Base-by-base conservation (phyloP, 2,329 filamentous ascomycete genomes). In the Penicillium decumbens region DNA sequence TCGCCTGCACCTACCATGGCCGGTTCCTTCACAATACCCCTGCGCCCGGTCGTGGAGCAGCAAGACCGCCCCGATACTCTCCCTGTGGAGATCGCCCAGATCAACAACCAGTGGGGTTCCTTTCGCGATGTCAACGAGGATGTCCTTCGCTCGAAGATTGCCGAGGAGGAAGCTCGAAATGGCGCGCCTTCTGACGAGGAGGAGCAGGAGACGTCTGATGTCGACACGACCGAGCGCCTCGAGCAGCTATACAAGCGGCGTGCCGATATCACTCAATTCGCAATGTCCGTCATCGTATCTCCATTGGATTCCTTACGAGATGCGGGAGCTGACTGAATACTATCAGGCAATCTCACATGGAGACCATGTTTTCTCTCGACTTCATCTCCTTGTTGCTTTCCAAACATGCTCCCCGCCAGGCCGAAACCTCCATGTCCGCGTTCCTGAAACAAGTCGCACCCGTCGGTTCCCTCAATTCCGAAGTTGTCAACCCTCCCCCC, bases 371-470 rank as follows among this genome's bases (percentile, higher is more conserved):
- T 51, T 83, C 85, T 6, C 81, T 95, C 61, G 89, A 95, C 67
- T 88, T 91, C 61, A 74, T 95, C 48, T 95, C 90, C 27, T 79
- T 95, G 6, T 77, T 95, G 1, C 77, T 93, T 13, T 89, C 88
- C n/a, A 91, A 90, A 66, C 82, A 93, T 64, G 77, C 77, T n/a
- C 87, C 88, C 0, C 81, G 80, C 7, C 81, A 85, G 56, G 88
- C 85, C 4, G 77, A 83, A 58, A 69, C 76, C 41, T 88, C 88
- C 4, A 79, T 95, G 54, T 89, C 87, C 1, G 78, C 81, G 12
- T 77, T 76, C 18, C 75, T 95, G 18, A 87, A 87, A 62, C 79
- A 88, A 8, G 76, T 81, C 53, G 82, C 88, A 8, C 87, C 88
- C 10, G 80, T 86, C 30, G 89, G 88, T 9, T 88, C 87, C 1